Evolutionary conservation across 495 filamentous ascomycete species (phyloP).

Genomic region (Tuber borchii): DNA sequence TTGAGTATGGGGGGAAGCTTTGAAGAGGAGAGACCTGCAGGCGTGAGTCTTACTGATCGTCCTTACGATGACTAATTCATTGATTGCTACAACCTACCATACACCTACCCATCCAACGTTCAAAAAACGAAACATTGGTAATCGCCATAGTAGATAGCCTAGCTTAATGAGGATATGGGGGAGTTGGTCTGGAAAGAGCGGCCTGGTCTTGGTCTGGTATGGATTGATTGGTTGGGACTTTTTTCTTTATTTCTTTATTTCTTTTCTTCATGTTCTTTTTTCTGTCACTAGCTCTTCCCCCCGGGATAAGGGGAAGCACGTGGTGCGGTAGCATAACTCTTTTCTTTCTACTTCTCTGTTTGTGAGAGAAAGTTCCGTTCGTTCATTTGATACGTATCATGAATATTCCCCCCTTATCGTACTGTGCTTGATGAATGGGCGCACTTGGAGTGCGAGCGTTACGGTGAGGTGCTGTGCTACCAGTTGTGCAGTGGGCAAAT

Average conservation of each 20-base stretch:
- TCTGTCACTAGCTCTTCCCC: background rate
- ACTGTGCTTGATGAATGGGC: background rate
- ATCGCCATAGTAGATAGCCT: background rate
- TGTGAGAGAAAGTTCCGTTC: background rate
- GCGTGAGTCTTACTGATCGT: conserved; percentile 73
- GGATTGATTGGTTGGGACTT: background rate
- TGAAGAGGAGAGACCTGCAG: conserved; percentile 44
- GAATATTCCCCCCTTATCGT: background rate
- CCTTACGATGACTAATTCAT: conserved; percentile 69
- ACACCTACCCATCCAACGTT: background rate
- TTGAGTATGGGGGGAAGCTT: conserved; percentile 41
- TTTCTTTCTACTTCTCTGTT: background rate
- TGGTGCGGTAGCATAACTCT: background rate
- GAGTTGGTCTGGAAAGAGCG: background rate
- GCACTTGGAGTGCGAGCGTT: background rate
- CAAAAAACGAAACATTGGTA: background rate
- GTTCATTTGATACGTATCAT: background rate
- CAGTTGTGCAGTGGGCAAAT: background rate
- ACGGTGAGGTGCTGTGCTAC: background rate
- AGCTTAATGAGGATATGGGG: background rate
- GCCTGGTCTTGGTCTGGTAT: background rate
- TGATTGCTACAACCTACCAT: background rate
- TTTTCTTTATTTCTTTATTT: background rate
- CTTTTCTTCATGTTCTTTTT: background rate
- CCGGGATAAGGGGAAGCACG: background rate